A percentile compares a stretch with the other conserved stretches of the same genome.
Conservation (phyloP, 2,329 filamentous ascomycete genomes). For the Cladophialophora chaetospira region DNA sequence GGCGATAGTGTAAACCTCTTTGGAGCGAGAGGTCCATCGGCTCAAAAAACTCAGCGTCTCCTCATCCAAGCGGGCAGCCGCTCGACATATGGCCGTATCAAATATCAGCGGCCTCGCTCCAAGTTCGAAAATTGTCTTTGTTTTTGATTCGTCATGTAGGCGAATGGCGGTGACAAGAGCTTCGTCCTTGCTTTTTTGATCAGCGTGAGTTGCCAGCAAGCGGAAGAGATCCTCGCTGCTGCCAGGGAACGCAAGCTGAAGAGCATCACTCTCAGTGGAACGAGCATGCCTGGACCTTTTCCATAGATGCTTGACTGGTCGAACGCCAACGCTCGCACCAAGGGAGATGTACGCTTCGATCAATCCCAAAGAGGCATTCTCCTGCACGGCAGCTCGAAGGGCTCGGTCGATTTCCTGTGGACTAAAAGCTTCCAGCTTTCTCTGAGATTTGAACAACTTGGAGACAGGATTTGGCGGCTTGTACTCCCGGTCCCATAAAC, state of each 20-base stretch:
- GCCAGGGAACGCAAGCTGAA: not conserved
- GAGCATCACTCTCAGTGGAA: not conserved
- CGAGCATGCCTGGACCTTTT: not conserved
- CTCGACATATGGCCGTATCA: not conserved
- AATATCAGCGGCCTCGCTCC: not conserved
- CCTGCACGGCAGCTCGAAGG: not conserved
- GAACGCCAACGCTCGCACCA: not conserved
- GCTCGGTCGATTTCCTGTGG: not conserved
- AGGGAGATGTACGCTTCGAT: not conserved
- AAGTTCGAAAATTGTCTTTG: not conserved
- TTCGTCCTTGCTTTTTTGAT: not conserved
- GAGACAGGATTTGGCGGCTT: no score
- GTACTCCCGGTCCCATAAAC: no score
- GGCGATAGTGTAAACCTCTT: not conserved
- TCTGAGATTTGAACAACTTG: not conserved
- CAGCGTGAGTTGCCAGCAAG: not conserved
- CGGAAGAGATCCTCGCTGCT: not conserved
- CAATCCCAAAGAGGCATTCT: not conserved
- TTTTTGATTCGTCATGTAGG: not conserved
- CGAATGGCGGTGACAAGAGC: not conserved
- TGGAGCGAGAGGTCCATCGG: not conserved
- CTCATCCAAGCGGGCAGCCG: not conserved
- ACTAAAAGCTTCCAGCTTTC: no score
- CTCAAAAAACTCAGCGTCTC: not conserved
- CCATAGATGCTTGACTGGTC: no score